Base-by-base conservation (phyloP, 768 basidiomycete species). In the Auricularia auricula-judae region DNA sequence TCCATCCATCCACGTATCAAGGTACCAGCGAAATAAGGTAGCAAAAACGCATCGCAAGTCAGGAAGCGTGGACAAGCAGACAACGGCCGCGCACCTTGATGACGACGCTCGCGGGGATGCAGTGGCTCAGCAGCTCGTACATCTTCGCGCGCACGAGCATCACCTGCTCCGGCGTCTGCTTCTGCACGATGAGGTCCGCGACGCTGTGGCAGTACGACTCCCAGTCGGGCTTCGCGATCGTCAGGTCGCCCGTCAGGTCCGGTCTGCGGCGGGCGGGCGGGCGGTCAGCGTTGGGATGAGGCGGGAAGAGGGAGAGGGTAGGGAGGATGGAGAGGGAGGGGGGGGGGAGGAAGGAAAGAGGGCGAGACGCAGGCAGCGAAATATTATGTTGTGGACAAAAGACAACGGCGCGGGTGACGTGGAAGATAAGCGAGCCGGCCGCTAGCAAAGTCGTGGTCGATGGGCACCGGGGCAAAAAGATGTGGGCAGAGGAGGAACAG, bases 211-310 rank as follows among this genome's bases (percentile, higher is more conserved):
- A 97, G 72, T 97, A 99, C 11, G 89, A 91, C 74, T 99, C 97
- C 97, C 97, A 99, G 72, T 99, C 97, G n/a, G 97, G 94, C 75
- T 98, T 94, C 14, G 94, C 93, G 64, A 96, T 93, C 39, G 82
- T 81, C 64, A 93, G 76, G 44, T 88, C 77, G 36, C 90, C 89
- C 3, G 85, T 82, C 44, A 96, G 80, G 73, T 93, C 90, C n/a
- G 91, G 89, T 64, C 91, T 93, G 69, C 12, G 60, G 29, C 11
- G 3, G 35, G 53, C 12, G 18, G 8, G 54, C 35, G 23, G 23
- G 18, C 1, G 39, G 39, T 42, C 8, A 7, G 39, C 2, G 4
- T 7, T 42, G 39, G 8, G 39, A 8, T 18, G 16, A 42, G 36
- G 3, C 4, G 65, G 34, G 53, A 39, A 4, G 29, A 16, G 53